phyloP scores from a whole-genome alignment of 208 protist genomes.

The Trypanosomatidae sp. region DNA sequence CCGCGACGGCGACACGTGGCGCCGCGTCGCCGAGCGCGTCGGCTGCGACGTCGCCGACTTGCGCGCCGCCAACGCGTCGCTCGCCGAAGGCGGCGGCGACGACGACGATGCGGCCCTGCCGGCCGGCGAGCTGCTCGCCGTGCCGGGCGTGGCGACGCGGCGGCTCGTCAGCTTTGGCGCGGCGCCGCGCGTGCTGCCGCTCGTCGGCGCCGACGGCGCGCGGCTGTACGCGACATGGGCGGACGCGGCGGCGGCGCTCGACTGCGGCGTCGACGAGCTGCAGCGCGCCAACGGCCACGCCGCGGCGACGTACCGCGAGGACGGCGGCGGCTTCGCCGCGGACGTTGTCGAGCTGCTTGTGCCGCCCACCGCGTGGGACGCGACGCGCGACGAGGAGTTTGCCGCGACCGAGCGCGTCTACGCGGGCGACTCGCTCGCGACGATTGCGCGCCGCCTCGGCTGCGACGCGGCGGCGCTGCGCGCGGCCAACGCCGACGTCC shows the following conservation, averaged over 20 bases:
- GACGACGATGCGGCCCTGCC: conserved; percentile 6
- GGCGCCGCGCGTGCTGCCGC: conserved; percentile 20
- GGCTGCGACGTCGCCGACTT: conserved; percentile 40
- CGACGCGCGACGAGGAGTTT: conserved; percentile 26
- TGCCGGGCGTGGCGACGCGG: conserved; percentile 34
- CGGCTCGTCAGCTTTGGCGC: conserved; percentile 37
- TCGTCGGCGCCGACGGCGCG: conserved; percentile 14
- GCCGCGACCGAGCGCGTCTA: conserved; percentile 34
- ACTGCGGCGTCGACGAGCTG: conserved; percentile 75
- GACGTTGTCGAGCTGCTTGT: conserved; percentile 41
- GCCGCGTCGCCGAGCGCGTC: conserved; percentile 24
- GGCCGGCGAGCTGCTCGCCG: conserved; percentile 20
- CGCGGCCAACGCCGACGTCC: conserved; percentile 17
- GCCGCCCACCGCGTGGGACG: conserved; percentile 30
- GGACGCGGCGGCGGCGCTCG: conserved; percentile 45
- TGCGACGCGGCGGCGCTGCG: conserved; percentile 32
- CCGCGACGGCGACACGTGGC: conserved; percentile 50
- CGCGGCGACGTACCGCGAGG: conserved; percentile 32
- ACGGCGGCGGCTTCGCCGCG: conserved; percentile 28
- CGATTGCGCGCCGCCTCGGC: conserved; percentile 33
- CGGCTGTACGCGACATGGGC: conserved; percentile 22
- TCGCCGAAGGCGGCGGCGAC: conserved; percentile 2
- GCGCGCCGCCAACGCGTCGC: conserved; percentile 19
- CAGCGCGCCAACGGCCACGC: conserved; percentile 62
- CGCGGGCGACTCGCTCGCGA: conserved; percentile 32